These are phyloP conservation scores for Paragyromitra xinjiangensis DNA, from an alignment of 495 filamentous ascomycete genomes.

Conservation along the genomic window DNA sequence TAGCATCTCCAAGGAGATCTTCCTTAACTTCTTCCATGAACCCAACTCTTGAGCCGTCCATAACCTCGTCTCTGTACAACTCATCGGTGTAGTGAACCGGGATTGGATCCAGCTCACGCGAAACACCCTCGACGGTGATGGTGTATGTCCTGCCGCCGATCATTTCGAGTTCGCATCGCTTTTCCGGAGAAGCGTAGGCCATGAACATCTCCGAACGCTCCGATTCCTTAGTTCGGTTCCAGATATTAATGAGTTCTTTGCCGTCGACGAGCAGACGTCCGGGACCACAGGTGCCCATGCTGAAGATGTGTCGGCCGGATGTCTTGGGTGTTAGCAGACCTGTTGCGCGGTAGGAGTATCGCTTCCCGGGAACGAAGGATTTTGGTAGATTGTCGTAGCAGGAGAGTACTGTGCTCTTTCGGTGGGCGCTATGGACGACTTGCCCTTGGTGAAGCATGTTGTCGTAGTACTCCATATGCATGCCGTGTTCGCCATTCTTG, in stretches of 20 bases:
- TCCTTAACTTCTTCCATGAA: conserved; percentile 58
- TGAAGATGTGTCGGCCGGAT: conserved; percentile 68
- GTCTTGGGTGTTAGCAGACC: conserved; percentile 57
- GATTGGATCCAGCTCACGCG: conserved; percentile 55
- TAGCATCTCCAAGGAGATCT: conserved; percentile 66
- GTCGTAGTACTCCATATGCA: conserved; percentile 57
- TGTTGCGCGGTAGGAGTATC: conserved; percentile 57
- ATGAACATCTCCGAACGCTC: conserved; percentile 58
- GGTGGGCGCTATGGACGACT: conserved; percentile 50
- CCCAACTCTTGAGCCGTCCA: conserved; percentile 57
- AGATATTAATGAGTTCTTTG: conserved; percentile 75
- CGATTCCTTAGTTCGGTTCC: conserved; percentile 66
- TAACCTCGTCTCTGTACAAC: conserved; percentile 56
- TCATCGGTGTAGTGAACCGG: conserved; percentile 57
- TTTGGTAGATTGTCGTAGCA: conserved; percentile 58
- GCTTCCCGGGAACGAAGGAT: conserved; percentile 53
- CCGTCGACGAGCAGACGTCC: conserved; percentile 72
- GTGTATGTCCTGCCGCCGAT: conserved; percentile 53
- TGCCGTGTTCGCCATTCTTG: conserved; percentile 56
- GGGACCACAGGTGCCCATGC: conserved; percentile 73
- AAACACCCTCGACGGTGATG: conserved; percentile 53
- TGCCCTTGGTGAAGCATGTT: conserved; percentile 52
- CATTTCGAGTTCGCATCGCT: conserved; percentile 55
- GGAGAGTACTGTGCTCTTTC: conserved; percentile 56
- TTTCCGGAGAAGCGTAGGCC: conserved; percentile 57